Conservation (phyloP, 2,329 filamentous ascomycete genomes). For the Orbilia ellipsospora region DNA sequence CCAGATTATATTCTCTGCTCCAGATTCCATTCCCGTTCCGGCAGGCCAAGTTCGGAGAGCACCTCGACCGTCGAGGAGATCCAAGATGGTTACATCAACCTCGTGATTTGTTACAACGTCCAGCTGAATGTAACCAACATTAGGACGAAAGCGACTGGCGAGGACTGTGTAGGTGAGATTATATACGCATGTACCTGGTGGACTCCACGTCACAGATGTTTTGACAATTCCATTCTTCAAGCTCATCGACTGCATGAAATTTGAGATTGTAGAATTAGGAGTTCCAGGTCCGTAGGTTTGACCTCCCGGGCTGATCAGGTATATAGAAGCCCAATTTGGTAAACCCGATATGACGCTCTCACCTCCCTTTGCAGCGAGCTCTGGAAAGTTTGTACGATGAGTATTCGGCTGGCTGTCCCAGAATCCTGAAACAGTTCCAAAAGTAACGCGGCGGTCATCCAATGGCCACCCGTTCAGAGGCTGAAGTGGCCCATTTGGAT, state of each 20-base stretch:
- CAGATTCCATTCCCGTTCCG: constrained; percentile 67
- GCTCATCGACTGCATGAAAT: constrained; percentile 72
- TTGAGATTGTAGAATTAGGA: constrained; percentile 69
- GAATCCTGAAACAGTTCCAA: constrained; percentile 76
- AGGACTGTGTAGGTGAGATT: constrained; percentile 70
- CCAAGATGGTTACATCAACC: constrained; percentile 69
- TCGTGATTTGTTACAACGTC: constrained; percentile 67
- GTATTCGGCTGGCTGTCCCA: constrained; percentile 71
- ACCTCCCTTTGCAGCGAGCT: constrained; percentile 75
- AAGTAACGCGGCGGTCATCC: constrained; percentile 72
- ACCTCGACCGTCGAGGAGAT: constrained; percentile 75
- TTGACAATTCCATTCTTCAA: constrained; percentile 72
- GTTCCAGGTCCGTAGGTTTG: constrained; percentile 72
- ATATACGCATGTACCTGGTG: constrained; percentile 66
- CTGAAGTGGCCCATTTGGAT: constrained; percentile 51
- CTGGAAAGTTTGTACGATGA: constrained; percentile 73
- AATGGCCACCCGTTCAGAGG: constrained; percentile 75
- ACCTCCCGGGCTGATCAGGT: constrained; percentile 57
- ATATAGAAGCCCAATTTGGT: constrained; percentile 70
- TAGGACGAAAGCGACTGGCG: constrained; percentile 59
- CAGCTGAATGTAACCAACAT: constrained; percentile 69
- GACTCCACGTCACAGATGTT: constrained; percentile 76
- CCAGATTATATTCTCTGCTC: constrained; percentile 69
- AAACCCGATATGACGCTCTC: constrained; percentile 78
- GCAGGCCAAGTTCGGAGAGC: constrained; percentile 73